A percentile compares a stretch with the other conserved stretches of the same genome.
phyloP scores from a whole-genome alignment of 768 basidiomycete genomes.

The Podaxis rugospora region DNA sequence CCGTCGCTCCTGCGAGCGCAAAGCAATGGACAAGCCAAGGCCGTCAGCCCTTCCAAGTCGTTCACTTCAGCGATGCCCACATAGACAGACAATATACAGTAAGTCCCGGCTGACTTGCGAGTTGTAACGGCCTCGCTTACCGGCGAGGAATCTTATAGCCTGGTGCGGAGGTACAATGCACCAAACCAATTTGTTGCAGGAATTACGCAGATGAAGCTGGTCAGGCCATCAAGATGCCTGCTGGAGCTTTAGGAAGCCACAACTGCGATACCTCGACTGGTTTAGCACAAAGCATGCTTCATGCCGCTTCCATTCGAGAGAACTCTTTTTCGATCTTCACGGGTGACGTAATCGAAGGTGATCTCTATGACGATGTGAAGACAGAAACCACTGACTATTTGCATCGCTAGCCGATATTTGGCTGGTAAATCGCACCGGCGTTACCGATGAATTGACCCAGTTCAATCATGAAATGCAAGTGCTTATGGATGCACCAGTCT shows the following conservation, averaged over 20 bases:
- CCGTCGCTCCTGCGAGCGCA: slow-evolving; percentile 32
- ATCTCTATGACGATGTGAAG: background rate
- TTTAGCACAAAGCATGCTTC: slow-evolving; percentile 48
- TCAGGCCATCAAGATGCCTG: slow-evolving; percentile 32
- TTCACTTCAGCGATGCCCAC: slow-evolving; percentile 62
- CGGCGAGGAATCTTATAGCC: slow-evolving; percentile 25
- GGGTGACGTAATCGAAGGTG: slow-evolving; percentile 61
- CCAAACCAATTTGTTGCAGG: slow-evolving; percentile 61
- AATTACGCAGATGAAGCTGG: slow-evolving; percentile 37
- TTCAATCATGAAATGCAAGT: slow-evolving; percentile 44
- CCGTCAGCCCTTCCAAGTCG: slow-evolving; percentile 45
- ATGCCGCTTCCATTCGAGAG: slow-evolving; percentile 31
- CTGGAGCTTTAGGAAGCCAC: slow-evolving; percentile 43
- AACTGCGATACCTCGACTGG: slow-evolving; percentile 50
- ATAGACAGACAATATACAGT: slow-evolving; percentile 55
- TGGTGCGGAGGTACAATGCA: slow-evolving; percentile 52
- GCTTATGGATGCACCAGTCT: slow-evolving; percentile 38
- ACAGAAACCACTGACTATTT: background rate
- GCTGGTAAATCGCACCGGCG: slow-evolving; percentile 27
- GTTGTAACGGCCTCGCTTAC: background rate
- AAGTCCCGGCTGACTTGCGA: slow-evolving; percentile 11
- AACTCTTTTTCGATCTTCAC: slow-evolving; percentile 56
- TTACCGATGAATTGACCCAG: slow-evolving; percentile 37
- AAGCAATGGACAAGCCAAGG: slow-evolving; percentile 31
- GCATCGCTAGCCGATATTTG: background rate